phyloP scores from a whole-genome alignment of 1,284 basidiomycete genomes.

The Sutorius eximius region DNA sequence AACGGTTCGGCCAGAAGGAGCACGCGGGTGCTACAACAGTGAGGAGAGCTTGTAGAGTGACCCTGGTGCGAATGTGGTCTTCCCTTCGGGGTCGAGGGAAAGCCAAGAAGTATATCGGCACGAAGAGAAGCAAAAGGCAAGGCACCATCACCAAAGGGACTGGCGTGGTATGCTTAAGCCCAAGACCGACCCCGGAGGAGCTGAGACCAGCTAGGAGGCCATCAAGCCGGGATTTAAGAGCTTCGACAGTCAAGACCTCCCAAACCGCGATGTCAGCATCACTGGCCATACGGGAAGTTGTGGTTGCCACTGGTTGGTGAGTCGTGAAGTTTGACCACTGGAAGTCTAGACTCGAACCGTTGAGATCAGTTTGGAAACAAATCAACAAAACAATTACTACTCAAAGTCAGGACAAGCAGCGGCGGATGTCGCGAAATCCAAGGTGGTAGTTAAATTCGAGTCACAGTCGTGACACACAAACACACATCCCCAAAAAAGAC shows the following conservation, averaged over 20 bases:
- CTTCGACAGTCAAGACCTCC: slow-evolving; percentile 1
- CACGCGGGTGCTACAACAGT: slow-evolving; percentile 35
- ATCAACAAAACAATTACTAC: background rate
- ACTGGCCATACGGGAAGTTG: slow-evolving; percentile 8
- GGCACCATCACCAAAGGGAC: slow-evolving; percentile 2
- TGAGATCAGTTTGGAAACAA: background rate
- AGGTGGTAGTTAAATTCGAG: no score
- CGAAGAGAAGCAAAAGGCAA: slow-evolving; percentile 11
- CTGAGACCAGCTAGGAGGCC: background rate
- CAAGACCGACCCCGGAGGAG: background rate
- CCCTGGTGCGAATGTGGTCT: slow-evolving; percentile 20
- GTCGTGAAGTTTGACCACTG: background rate
- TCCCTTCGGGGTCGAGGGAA: slow-evolving; percentile 8
- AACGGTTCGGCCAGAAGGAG: slow-evolving; percentile 39
- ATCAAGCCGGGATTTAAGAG: background rate
- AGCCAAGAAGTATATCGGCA: slow-evolving; percentile 3
- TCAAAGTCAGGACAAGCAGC: background rate
- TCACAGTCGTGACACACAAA: no score
- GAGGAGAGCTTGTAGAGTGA: slow-evolving; percentile 34
- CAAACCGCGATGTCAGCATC: background rate
- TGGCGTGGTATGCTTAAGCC: background rate
- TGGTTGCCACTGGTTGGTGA: background rate
- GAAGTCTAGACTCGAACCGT: no score
- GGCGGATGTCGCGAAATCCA: no score
- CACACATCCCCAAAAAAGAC: slow-evolving; percentile 14